Evolutionary conservation across 768 basidiomycete genomes (phyloP), one percentile per base, ranked within the genome.

Genomic region (Auricularia heimuer): DNA sequence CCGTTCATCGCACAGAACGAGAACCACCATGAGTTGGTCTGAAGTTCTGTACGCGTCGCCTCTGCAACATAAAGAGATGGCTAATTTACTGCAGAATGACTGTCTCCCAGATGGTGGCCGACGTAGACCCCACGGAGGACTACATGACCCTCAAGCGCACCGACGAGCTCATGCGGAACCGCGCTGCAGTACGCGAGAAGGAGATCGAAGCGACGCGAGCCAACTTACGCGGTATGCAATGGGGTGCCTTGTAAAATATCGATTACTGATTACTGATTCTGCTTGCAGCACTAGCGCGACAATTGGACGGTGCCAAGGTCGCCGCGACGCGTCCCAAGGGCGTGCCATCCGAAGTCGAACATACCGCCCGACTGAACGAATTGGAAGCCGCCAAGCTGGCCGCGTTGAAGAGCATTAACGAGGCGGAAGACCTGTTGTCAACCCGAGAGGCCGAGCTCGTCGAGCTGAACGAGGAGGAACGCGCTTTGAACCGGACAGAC

Each of bases 381-480:
- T 29, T 60, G 16, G 56, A 60, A 29, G 56, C 56, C 2, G 21
- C 56, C 11, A 60, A 60, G 37, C 73, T 90, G 58, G 84, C 87
- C 16, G 79, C 90, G 16, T 85, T 81, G 29, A 92, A 92, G 70
- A 83, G 87, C 4, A 88, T 91, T 67, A 86, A 86, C 62, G 89
- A 91, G 68, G 79, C 81, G 1, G 89, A 92, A 75, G 80, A 82
- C 47, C 73, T 83, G 58, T 73, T 88, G 4, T 84, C 84, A 4
- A 83, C 81, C 69, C 86, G 84, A 69, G 88, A 92, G 69, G 85
- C 83, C 1, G 88, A 90, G 70, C 81, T 90, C 0, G 79, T 88
- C 6, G 77, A 79, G 3, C 76, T 92, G 65, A 88, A 87, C 68
- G 87, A 88, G 63, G 84, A 85, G 67, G 81, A 81, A 0, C 79